Conservation (phyloP, 129 eudicot genomes). For the Flaveria bidentis region DNA sequence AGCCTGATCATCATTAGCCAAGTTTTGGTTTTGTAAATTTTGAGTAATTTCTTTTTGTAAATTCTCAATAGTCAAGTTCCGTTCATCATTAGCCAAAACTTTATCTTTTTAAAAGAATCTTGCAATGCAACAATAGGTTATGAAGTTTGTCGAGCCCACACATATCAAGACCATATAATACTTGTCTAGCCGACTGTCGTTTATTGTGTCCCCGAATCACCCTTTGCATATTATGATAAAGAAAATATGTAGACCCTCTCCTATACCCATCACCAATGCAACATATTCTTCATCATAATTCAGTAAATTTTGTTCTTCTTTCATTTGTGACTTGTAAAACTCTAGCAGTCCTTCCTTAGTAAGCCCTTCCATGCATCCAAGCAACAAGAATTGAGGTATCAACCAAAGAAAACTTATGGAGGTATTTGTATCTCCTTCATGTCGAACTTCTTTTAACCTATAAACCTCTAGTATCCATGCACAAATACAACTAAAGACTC, state of each 20-base stretch:
- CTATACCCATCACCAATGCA: slow-evolving; percentile 4
- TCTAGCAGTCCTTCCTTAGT: slow-evolving; percentile 7
- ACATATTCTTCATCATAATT: slow-evolving; percentile 10
- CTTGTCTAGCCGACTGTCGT: slow-evolving; percentile 14
- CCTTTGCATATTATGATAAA: background rate
- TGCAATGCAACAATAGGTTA: background rate
- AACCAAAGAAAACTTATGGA: slow-evolving; percentile 31
- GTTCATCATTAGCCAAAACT: background rate
- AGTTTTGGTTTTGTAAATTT: background rate
- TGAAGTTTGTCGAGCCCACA: background rate
- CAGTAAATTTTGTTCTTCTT: background rate
- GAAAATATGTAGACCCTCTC: background rate
- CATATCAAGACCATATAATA: slow-evolving; percentile 6
- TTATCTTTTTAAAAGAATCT: background rate
- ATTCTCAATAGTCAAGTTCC: background rate
- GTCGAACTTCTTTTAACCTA: slow-evolving; percentile 1
- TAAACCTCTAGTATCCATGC: slow-evolving; percentile 16
- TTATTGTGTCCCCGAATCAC: slow-evolving; percentile 18
- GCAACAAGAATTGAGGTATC: slow-evolving; percentile 18
- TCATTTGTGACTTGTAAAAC: slow-evolving; percentile 7
- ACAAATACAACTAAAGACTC: background rate
- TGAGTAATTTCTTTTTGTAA: background rate
- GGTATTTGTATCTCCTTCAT: background rate
- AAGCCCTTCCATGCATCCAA: slow-evolving; percentile 33
- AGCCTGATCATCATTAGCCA: background rate